Conservation (phyloP, 2,329 filamentous ascomycete genomes). For the Teratosphaeriaceae sp. region DNA sequence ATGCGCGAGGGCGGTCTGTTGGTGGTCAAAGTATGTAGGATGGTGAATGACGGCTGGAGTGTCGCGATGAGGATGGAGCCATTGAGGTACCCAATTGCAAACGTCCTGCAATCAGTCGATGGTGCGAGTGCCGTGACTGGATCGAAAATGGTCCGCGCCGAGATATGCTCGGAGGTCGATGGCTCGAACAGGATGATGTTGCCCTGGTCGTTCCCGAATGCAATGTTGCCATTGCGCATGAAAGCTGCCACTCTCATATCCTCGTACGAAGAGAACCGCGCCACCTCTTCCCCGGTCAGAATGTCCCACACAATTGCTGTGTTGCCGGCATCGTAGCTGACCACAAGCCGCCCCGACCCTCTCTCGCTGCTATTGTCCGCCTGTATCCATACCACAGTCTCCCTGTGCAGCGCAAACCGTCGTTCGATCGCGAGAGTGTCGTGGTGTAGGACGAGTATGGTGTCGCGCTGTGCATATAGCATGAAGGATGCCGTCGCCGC, state of each 20-base stretch:
- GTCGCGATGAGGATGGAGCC: conserved; percentile 87
- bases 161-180: conserved; percentile 85
- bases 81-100: conserved; percentile 97
- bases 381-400: conserved; percentile 75
- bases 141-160: conserved; percentile 85
- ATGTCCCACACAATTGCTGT: conserved; percentile 97
- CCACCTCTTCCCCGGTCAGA: conserved; percentile 81
- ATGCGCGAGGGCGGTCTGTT: conserved; percentile 80
- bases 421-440: conserved; percentile 86
- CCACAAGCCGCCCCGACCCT: conserved; percentile 76
- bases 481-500: conserved; percentile 88
- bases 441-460: conserved; percentile 83
- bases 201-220: conserved; percentile 89
- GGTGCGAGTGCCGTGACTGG: conserved; percentile 91
- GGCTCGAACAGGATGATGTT: conserved; percentile 94
- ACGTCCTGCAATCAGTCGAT: conserved; percentile 82
- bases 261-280: conserved; percentile 89
- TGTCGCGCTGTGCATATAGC: conserved; percentile 75
- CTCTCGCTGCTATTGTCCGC: conserved; percentile 88
- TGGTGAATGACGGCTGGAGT: conserved; percentile 85
- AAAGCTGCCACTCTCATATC: conserved; percentile 77
- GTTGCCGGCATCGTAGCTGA: conserved; percentile 86
- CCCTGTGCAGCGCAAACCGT: conserved; percentile 73
- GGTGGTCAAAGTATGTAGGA: conserved; percentile 85
- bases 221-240: conserved; percentile 97